phyloP scores from a whole-genome alignment of 768 basidiomycete species.

The Termitomyces sp. region DNA sequence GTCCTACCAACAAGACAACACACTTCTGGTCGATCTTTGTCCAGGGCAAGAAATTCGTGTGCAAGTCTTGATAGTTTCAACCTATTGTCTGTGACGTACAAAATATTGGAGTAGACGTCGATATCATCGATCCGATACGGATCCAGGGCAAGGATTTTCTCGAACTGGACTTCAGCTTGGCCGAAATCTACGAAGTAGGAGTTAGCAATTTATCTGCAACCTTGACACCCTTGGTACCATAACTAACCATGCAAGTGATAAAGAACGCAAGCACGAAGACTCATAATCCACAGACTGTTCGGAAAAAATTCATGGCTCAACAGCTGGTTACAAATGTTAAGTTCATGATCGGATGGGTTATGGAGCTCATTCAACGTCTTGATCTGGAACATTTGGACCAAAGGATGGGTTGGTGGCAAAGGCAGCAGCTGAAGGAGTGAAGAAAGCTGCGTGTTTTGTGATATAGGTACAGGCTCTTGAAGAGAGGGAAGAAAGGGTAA shows the following conservation, averaged over 20 bases:
- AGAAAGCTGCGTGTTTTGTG: slow-evolving; percentile 30
- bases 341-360: slow-evolving; percentile 81
- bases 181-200: slow-evolving; percentile 62
- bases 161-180: slow-evolving; percentile 80
- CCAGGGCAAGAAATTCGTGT: slow-evolving; percentile 82
- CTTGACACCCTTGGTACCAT: neutral
- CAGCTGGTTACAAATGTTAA: slow-evolving; percentile 75
- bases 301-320: slow-evolving; percentile 71
- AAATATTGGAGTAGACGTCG: slow-evolving; percentile 93
- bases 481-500: slow-evolving; percentile 7
- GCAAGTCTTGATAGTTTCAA: slow-evolving; percentile 88
- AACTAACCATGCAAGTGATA: slow-evolving; percentile 86
- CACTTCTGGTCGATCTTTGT: slow-evolving; percentile 93
- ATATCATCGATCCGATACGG: slow-evolving; percentile 92
- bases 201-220: slow-evolving; percentile 1
- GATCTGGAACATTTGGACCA: slow-evolving; percentile 73
- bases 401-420: slow-evolving; percentile 38
- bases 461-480: slow-evolving; percentile 12
- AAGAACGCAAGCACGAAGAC: slow-evolving; percentile 76
- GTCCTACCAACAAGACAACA: slow-evolving; percentile 89
- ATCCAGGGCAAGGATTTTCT: slow-evolving; percentile 72
- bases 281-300: slow-evolving; percentile 79
- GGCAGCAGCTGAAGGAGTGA: slow-evolving; percentile 44
- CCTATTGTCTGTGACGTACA: slow-evolving; percentile 90
- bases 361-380: slow-evolving; percentile 88